Base-by-base conservation (phyloP, 2,329 filamentous ascomycete species). In the Neopestalotiopsis clavispora region DNA sequence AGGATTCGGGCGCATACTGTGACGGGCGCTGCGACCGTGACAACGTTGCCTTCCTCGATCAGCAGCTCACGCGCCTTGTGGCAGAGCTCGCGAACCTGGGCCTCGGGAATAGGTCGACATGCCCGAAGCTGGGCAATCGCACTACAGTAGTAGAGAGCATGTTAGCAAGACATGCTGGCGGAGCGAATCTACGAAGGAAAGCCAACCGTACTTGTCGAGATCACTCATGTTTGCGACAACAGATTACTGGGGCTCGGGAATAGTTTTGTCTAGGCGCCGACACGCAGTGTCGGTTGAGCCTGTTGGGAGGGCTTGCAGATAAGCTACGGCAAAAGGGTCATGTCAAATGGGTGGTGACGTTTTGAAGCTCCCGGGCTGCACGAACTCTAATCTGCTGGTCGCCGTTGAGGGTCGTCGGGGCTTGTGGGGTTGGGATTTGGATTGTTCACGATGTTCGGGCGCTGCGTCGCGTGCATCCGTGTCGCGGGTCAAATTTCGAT, bases 11-110 rank as follows among this genome's bases (percentile, higher is more conserved):
- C 52, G 23, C 87, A 68, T 89, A 94, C 92, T 80, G 95, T 98
- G 70, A 98, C 95, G 28, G 95, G 95, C 71, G 95, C 95, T 78
- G 95, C 92, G 71, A 99, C 95, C 20, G 93, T 94, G 72, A 98
- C 95, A 65, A 98, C 95, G 79, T 99, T 98, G 73, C 94, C 95
- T 84, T 99, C 96, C 81, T 98, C 96, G 71, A 99, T 97, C 73
- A 99, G 84, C 67, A 99, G 88, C 84, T 99, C 96, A 72, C 96
- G 90, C 66, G 96, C 96, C 80, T 98, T 98, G 86, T 98, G 95
- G 83, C 96, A 98, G 75, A 99, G 88, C 83, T 99, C 95, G 78
- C 95, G 92, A 71, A 99, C 97, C 84, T 98, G 94, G 56, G 91
- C 87, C 84, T 99, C 96, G 71, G 96, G 95, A 75, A 99, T 99